phyloP scores from a whole-genome alignment of 169 alveolate genomes.

The Eimeria maxima region DNA sequence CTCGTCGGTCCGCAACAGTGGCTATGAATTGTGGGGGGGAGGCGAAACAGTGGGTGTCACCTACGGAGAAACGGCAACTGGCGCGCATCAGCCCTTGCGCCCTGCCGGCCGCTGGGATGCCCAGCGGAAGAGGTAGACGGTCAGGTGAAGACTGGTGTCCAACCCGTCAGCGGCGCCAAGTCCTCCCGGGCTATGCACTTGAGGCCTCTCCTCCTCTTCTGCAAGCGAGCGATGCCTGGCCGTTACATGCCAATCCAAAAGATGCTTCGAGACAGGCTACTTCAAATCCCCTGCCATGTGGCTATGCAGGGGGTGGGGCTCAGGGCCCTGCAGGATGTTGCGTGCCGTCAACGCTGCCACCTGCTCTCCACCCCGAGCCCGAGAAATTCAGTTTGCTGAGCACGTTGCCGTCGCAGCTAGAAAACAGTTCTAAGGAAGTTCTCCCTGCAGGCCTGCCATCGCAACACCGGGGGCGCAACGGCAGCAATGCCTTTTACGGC shows the following conservation, averaged over 20 bases:
- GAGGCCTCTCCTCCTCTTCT: background rate
- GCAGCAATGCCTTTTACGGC: background rate
- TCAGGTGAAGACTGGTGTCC: background rate
- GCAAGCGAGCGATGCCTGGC: background rate
- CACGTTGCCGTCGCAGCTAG: background rate
- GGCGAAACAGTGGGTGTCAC: background rate
- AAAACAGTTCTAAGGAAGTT: background rate
- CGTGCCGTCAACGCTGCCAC: slow-evolving; percentile 67
- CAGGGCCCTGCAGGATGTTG: background rate
- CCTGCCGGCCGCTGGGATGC: slow-evolving; percentile 72
- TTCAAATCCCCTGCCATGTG: background rate
- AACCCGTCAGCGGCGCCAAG: slow-evolving; percentile 35
- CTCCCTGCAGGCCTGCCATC: slow-evolving; percentile 22
- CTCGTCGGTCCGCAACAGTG: background rate
- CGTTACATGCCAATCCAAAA: background rate
- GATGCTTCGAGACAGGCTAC: background rate
- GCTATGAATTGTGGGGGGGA: background rate
- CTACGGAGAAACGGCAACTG: background rate
- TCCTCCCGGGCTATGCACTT: background rate
- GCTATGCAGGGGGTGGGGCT: background rate
- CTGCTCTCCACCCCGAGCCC: slow-evolving; percentile 27
- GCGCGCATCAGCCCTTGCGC: slow-evolving; percentile 51
- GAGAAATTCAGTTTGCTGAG: background rate
- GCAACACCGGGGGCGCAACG: background rate
- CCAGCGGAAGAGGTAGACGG: slow-evolving; percentile 11